Evolutionary conservation across 768 basidiomycete species (phyloP).

Genomic region (Rhizopogon sp.): DNA sequence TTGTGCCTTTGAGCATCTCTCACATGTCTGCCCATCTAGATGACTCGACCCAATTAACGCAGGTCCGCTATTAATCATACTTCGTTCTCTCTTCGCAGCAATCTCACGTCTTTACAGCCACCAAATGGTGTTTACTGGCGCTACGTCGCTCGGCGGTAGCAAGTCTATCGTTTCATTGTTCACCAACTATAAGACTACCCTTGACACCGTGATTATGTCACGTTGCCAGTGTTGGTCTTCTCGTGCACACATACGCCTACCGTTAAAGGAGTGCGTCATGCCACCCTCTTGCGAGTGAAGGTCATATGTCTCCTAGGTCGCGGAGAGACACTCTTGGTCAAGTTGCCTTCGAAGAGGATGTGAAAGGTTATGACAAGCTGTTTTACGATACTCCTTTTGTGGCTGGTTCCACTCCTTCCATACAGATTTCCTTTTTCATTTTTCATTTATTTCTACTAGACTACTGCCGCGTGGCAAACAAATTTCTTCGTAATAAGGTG

Average conservation of each 20-base stretch:
- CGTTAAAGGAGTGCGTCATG: not conserved
- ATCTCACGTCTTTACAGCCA: constrained; percentile 25
- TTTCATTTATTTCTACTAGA: not conserved
- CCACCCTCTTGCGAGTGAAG: constrained; percentile 1
- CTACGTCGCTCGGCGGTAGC: constrained; percentile 41
- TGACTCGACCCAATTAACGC: constrained; percentile 50
- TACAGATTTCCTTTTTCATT: not conserved
- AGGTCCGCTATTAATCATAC: constrained; percentile 7
- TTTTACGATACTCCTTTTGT: constrained; percentile 1
- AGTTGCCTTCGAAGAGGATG: not conserved
- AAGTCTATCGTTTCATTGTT: not conserved
- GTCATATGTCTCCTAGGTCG: not conserved
- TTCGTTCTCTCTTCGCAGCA: constrained; percentile 2
- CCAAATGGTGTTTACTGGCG: constrained; percentile 42
- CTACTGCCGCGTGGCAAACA: no score
- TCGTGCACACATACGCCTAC: not conserved
- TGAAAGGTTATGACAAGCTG: not conserved
- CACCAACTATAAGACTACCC: not conserved
- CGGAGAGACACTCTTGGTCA: not conserved
- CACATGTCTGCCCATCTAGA: constrained; percentile 34
- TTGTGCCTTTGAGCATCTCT: not conserved
- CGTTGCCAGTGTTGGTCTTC: not conserved
- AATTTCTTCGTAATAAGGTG: no score
- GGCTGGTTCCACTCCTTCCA: constrained; percentile 1
- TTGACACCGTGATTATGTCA: not conserved